These are phyloP conservation scores for Sporothrix sp. DNA, from an alignment of 2,329 filamentous ascomycete species.

Conservation along the genomic window DNA sequence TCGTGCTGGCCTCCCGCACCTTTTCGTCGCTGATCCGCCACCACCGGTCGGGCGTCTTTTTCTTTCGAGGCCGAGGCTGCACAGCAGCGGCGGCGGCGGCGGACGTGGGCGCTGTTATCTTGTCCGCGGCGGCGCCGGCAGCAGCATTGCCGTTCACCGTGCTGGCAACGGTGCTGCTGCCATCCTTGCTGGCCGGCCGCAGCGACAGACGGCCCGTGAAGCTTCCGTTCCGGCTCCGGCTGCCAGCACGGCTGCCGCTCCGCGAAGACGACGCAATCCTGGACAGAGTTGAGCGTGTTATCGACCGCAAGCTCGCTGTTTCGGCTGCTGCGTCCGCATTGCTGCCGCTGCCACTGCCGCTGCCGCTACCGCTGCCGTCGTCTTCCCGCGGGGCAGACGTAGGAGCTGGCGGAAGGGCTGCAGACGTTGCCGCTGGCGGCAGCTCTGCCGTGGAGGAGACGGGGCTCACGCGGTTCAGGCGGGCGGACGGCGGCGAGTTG, in stretches of 20 bases:
- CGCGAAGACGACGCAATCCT: conserved; percentile 32
- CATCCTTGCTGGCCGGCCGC: conserved; percentile 6
- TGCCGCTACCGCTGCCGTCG: conserved; percentile 12
- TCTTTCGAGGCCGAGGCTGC: conserved; percentile 22
- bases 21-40: conserved; percentile 98
- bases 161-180: too few species aligned
- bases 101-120: background rate
- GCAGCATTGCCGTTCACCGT: background rate
- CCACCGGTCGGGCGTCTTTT: conserved; percentile 65
- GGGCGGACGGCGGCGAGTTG: background rate
- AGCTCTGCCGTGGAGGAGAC: conserved; percentile 40
- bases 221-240: conserved; percentile 13
- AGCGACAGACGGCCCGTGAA: background rate
- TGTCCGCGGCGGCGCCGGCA: background rate
- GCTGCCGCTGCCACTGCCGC: conserved; percentile 26
- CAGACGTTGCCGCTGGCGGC: conserved; percentile 23
- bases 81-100: background rate
- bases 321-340: conserved; percentile 36
- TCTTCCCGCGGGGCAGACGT: conserved; percentile 20
- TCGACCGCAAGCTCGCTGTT: conserved; percentile 43
- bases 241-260: conserved; percentile 24
- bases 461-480: conserved; percentile 28
- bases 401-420: conserved; percentile 18
- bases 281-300: conserved; percentile 46
- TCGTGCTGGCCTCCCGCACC: conserved; percentile 86